Base-by-base conservation (phyloP, 805 yeast species). In the Lipomyces chichibuensis region DNA sequence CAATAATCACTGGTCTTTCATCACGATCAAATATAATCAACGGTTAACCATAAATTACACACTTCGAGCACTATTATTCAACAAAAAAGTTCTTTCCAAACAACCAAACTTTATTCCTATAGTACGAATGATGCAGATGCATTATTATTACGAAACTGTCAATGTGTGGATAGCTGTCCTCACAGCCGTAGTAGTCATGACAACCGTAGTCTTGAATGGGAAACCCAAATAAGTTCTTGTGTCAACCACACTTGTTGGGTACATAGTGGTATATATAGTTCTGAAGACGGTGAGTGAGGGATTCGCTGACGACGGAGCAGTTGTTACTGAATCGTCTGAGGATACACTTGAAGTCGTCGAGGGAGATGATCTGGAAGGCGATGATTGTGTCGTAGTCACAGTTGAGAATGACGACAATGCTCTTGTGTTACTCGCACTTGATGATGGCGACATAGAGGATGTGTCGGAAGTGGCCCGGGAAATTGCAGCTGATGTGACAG, bases 381-480 rank as follows among this genome's bases (percentile, higher is more conserved):
- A 54, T 14, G 37, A 17, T 20, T 9, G 17, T 14, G 57, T 54
- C 11, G 35, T 29, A 8, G 57, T 54, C 20, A 29, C 20, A 33
- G 57, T 54, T n/a, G 37, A 54, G 37, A 54, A 54, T 20, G 57
- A n/a, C 9, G 57, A 54, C 9, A n/a, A 17, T n/a, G 7, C 49
- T 5, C 20, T 43, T n/a, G 49, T 43, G 49, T 23, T n/a, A 17
- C 49, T 43, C 9, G 49, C 49, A 17, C 20, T 43, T n/a, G 49
- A 43, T 54, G 7, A 6, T 29, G 7, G 32, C 57, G 57, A 54
- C 43, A 35, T n/a, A 20, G 37, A 33, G 9, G 23, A 8, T 17
- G 57, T 8, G n/a, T 9, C 37, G 57, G 20, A 29, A 17, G 57
- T 8, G 8, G 37, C n/a, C 9, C 3, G 4, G 20, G 35, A 54